Conservation (phyloP, 2,329 filamentous ascomycete species). For the Dothiorella sarmentorum region DNA sequence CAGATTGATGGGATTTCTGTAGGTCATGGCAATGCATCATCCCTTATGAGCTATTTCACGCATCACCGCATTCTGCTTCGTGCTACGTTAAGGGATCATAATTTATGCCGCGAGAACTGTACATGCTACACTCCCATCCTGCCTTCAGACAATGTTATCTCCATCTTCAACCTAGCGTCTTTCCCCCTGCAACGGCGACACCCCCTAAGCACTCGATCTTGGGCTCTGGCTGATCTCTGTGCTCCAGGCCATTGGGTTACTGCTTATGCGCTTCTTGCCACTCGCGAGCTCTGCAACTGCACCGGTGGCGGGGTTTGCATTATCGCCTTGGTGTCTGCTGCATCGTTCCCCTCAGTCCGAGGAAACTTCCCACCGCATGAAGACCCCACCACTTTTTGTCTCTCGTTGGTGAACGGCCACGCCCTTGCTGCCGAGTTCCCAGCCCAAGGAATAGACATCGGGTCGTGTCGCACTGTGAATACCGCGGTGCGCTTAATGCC, state of each 20-base stretch:
- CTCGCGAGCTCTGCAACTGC: background rate
- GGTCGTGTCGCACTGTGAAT: background rate
- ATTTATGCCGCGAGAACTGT: no score
- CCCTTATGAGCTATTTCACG: background rate
- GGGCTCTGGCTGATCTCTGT: background rate
- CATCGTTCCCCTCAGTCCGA: background rate
- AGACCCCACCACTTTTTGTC: background rate
- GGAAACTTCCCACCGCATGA: background rate
- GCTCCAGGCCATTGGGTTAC: background rate
- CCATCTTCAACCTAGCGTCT: no score
- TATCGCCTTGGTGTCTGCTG: background rate
- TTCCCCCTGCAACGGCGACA: background rate
- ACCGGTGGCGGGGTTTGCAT: background rate
- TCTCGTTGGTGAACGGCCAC: background rate
- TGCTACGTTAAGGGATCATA: no score
- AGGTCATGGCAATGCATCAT: constrained; percentile 3
- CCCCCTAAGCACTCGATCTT: background rate
- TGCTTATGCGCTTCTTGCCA: background rate
- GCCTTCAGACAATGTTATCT: background rate
- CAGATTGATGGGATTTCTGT: background rate
- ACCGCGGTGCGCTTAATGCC: background rate
- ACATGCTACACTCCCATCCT: no score
- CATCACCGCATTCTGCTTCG: no score
- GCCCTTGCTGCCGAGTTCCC: background rate
- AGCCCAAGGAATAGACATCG: background rate